Evolutionary conservation across 129 eudicot genomes (phyloP).

Genomic region (Flaveria robusta): DNA sequence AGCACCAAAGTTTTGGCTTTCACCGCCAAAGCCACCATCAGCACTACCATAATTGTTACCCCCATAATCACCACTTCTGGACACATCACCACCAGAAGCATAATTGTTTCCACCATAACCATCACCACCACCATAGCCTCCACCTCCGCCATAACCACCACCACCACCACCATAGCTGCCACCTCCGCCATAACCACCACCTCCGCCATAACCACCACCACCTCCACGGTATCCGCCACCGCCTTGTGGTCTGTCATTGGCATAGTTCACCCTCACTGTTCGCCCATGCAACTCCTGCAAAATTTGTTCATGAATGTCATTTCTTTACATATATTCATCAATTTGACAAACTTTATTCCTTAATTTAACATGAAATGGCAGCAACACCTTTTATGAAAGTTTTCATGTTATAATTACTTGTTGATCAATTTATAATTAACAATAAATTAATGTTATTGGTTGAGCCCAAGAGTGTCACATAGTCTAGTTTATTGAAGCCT

Average conservation of each 20-base stretch:
- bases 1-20: constrained; percentile 38
- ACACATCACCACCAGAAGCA: constrained; percentile 35
- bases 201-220: constrained; percentile 33
- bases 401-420: not conserved
- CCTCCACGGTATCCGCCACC: constrained; percentile 40
- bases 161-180: constrained; percentile 37
- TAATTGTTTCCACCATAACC: constrained; percentile 31
- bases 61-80: constrained; percentile 37
- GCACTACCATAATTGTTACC: constrained; percentile 30
- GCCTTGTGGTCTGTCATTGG: constrained; percentile 68
- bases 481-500: not conserved
- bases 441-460: not conserved
- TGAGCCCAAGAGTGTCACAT: not conserved
- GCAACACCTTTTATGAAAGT: not conserved
- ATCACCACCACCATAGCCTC: constrained; percentile 32
- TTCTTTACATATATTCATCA: not conserved
- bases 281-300: constrained; percentile 86
- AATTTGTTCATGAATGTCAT: not conserved
- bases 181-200: constrained; percentile 25
- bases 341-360: not conserved
- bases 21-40: constrained; percentile 29
- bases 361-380: not conserved
- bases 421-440: not conserved
- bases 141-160: constrained; percentile 15
- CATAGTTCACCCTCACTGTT: constrained; percentile 60